Evolutionary conservation across 2,329 filamentous ascomycete genomes (phyloP).

Genomic region (Trichothecium roseum): DNA sequence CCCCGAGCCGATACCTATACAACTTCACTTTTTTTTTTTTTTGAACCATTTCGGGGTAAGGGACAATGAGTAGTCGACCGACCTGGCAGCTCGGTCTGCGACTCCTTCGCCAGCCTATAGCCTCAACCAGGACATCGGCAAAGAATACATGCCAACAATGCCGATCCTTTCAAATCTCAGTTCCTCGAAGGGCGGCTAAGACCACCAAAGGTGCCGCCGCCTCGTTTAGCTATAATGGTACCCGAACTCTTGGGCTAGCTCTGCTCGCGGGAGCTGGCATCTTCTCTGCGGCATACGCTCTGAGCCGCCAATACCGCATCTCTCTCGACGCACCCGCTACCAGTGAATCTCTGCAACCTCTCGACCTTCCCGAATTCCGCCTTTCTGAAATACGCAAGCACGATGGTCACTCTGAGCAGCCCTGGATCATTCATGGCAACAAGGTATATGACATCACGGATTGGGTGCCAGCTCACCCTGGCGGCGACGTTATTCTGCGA

Average conservation of each 20-base stretch:
- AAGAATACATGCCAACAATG: neutral
- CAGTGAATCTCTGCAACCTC: conserved; percentile 21
- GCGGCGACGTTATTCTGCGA: conserved; percentile 56
- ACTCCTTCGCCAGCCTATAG: too few species aligned
- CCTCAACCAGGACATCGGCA: too few species aligned
- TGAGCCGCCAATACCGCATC: neutral
- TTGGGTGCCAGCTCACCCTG: conserved; percentile 55
- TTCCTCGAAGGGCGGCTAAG: neutral
- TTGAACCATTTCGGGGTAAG: too few species aligned
- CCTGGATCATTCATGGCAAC: conserved; percentile 55
- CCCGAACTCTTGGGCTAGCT: neutral
- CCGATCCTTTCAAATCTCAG: neutral
- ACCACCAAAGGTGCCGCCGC: too few species aligned
- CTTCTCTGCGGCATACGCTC: neutral
- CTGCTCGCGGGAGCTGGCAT: conserved; percentile 1
- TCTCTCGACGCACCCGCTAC: conserved; percentile 2
- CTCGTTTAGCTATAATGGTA: too few species aligned
- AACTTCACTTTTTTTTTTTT: too few species aligned
- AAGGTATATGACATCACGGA: conserved; percentile 63
- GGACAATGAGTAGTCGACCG: too few species aligned
- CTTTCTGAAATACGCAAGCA: conserved; percentile 42
- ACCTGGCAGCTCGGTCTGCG: too few species aligned
- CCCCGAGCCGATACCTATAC: too few species aligned
- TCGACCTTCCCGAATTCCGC: conserved; percentile 34
- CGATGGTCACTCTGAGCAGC: conserved; percentile 37